These are phyloP conservation scores for Trichoderma reesei DNA, from an alignment of 495 filamentous ascomycete species.

Conservation along the genomic window DNA sequence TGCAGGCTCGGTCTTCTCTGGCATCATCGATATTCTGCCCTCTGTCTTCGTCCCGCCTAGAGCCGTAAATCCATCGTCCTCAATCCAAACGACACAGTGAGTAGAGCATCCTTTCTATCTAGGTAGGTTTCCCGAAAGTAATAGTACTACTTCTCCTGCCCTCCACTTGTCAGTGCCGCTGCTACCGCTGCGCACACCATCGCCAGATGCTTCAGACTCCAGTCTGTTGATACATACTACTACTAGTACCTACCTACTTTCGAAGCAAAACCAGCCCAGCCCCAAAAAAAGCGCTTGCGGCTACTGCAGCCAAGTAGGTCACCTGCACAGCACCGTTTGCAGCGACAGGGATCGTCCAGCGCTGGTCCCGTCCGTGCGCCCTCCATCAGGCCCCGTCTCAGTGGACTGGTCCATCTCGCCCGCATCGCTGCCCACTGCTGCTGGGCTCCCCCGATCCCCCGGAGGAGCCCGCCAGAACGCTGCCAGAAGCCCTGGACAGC, in stretches of 20 bases:
- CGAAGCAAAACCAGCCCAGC: background rate
- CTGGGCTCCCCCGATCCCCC: background rate
- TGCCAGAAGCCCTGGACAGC: background rate
- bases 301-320: slow-evolving; percentile 8
- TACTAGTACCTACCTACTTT: too few relatives aligned
- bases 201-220: background rate
- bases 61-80: too few relatives aligned
- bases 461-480: too few relatives aligned
- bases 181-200: background rate
- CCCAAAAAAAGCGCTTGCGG: background rate
- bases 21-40: too few relatives aligned
- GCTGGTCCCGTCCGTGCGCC: background rate
- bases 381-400: background rate
- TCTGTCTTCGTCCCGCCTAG: too few relatives aligned
- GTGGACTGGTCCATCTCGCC: background rate
- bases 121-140: too few relatives aligned
- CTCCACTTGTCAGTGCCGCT: background rate
- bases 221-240: too few relatives aligned
- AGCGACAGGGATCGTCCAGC: background rate
- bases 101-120: too few relatives aligned
- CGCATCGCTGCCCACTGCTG: background rate
- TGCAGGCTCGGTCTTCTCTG: too few relatives aligned
- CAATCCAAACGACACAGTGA: too few relatives aligned
- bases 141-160: too few relatives aligned
- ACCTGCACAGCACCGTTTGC: slow-evolving; percentile 3